These are phyloP conservation scores for Didymella keratinophila DNA, from an alignment of 2,329 filamentous ascomycete genomes.

Conservation along the genomic window DNA sequence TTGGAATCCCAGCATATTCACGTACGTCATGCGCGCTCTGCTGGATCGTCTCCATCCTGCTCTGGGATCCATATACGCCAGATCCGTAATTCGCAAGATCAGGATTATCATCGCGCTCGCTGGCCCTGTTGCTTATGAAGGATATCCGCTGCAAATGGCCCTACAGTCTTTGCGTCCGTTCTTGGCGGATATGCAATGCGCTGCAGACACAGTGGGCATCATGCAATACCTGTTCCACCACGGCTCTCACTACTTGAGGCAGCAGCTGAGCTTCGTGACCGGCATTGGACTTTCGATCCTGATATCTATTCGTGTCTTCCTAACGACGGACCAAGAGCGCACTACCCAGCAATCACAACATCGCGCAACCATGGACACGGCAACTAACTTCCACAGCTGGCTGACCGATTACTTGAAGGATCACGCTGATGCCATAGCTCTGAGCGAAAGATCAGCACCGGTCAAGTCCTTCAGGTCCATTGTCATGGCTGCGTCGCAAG, in stretches of 20 bases:
- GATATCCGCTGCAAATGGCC: slow-evolving; percentile 90
- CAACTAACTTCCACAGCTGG: slow-evolving; percentile 80
- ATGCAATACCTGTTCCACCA: slow-evolving; percentile 80
- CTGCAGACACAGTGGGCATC: slow-evolving; percentile 87
- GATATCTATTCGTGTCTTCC: slow-evolving; percentile 77
- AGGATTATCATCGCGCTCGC: slow-evolving; percentile 81
- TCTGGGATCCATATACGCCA: slow-evolving; percentile 85
- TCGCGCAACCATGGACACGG: slow-evolving; percentile 76
- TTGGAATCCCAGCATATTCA: slow-evolving; percentile 79
- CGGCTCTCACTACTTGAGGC: slow-evolving; percentile 70
- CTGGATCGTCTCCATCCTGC: slow-evolving; percentile 83
- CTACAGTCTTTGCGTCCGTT: slow-evolving; percentile 81
- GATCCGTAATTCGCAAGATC: slow-evolving; percentile 85
- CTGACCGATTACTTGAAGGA: slow-evolving; percentile 72
- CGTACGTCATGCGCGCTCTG: slow-evolving; percentile 77
- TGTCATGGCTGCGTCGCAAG: slow-evolving; percentile 71
- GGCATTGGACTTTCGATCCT: slow-evolving; percentile 82
- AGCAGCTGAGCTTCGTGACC: slow-evolving; percentile 76
- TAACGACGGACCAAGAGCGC: slow-evolving; percentile 76
- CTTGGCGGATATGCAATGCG: slow-evolving; percentile 83
- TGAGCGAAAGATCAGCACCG: slow-evolving; percentile 37
- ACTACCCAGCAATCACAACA: slow-evolving; percentile 88
- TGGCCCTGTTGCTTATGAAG: slow-evolving; percentile 73
- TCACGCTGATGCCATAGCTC: slow-evolving; percentile 51
- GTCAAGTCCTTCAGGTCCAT: slow-evolving; percentile 70